phyloP scores from a whole-genome alignment of 2,329 filamentous ascomycete species.

The Peltaster fructicola region DNA sequence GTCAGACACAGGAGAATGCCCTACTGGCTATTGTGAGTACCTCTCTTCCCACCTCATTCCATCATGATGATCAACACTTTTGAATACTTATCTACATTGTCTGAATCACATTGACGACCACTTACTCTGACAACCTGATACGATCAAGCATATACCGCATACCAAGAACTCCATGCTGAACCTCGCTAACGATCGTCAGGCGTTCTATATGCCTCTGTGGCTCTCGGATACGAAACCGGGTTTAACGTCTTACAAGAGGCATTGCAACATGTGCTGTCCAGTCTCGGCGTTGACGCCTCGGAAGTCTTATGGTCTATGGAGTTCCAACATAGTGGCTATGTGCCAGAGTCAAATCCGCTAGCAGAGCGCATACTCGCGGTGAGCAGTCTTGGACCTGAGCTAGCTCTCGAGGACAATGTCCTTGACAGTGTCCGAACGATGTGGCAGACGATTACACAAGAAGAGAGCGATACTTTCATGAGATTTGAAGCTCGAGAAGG shows the following conservation, averaged over 20 bases:
- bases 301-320: constrained; percentile 33
- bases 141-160: constrained; percentile 20
- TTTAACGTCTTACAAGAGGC: constrained; percentile 23
- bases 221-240: constrained; percentile 19
- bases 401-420: constrained; percentile 56
- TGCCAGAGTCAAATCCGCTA: constrained; percentile 16
- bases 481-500: constrained; percentile 59
- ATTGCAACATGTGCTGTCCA: constrained; percentile 25
- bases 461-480: constrained; percentile 46
- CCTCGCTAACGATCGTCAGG: constrained; percentile 27
- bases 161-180: constrained; percentile 1
- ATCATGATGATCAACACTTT: constrained; percentile 69
- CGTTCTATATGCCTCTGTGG: constrained; percentile 39
- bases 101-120: constrained; percentile 83
- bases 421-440: constrained; percentile 49
- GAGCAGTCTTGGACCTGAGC: constrained; percentile 39
- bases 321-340: constrained; percentile 32
- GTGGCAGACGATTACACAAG: constrained; percentile 49
- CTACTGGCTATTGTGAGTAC: constrained; percentile 71
- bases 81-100: constrained; percentile 99
- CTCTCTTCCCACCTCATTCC: constrained; percentile 20
- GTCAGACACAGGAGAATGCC: constrained; percentile 84
- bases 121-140: constrained; percentile 81
- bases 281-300: constrained; percentile 20
- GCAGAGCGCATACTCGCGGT: constrained; percentile 23